A percentile compares a stretch with the other conserved stretches of the same genome.
Evolutionary conservation across 129 eudicot genomes (phyloP).

Genomic region (Helichrysum umbraculigerum): DNA sequence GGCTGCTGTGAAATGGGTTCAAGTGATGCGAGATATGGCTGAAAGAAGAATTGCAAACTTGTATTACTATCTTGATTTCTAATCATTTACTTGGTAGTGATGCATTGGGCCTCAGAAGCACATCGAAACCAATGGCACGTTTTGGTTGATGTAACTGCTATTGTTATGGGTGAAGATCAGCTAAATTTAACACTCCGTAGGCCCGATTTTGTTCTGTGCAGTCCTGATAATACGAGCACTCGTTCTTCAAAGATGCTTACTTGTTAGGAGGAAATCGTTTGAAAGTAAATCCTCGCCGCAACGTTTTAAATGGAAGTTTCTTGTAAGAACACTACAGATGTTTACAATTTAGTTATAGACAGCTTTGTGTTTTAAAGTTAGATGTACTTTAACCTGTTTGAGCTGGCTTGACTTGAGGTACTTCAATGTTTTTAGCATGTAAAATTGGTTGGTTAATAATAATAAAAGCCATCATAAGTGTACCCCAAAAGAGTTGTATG

Average conservation of each 20-base stretch:
- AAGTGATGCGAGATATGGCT: conserved; percentile 35
- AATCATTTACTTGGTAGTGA: too few relatives aligned
- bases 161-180: conserved; percentile 58
- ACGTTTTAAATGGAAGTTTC: conserved; percentile 2
- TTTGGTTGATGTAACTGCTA: conserved; percentile 59
- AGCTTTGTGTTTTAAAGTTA: conserved; percentile 15
- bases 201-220: conserved; percentile 75
- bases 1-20: conserved; percentile 36
- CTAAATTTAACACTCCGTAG: conserved; percentile 61
- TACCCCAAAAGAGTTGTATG: background rate
- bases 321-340: conserved; percentile 20
- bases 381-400: conserved; percentile 22
- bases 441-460: conserved; percentile 18
- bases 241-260: conserved; percentile 60
- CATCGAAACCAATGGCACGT: conserved; percentile 80
- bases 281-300: conserved; percentile 30
- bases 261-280: conserved; percentile 57
- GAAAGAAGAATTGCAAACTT: conserved; percentile 29
- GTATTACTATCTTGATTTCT: conserved; percentile 28
- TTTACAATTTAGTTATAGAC: conserved; percentile 5
- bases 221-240: conserved; percentile 44
- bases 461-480: conserved; percentile 30
- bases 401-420: conserved; percentile 21
- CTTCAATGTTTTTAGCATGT: conserved; percentile 30
- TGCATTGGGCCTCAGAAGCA: conserved; percentile 85